Evolutionary conservation across 2,329 filamentous ascomycete genomes (phyloP).

Genomic region (Lachnellula subtilissima): DNA sequence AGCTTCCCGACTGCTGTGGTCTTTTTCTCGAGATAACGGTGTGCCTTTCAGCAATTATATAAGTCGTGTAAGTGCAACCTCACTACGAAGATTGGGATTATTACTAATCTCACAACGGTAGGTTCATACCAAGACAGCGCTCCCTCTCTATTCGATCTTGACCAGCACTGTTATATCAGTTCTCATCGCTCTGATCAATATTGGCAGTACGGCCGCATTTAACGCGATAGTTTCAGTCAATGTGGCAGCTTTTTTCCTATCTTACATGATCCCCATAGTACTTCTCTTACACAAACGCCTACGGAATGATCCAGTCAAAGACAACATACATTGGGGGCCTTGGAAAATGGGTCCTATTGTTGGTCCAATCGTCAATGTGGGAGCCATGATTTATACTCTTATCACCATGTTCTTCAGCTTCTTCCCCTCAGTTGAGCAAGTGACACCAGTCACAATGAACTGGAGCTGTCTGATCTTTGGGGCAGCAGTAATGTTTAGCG

Average conservation of each 20-base stretch:
- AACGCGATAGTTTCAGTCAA: conserved; percentile 41
- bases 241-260: conserved; percentile 40
- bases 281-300: conserved; percentile 40
- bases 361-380: conserved; percentile 17
- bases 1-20: conserved; percentile 38
- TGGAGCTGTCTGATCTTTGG: conserved; percentile 43
- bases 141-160: conserved; percentile 22
- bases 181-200: conserved; percentile 37
- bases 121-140: conserved; percentile 18
- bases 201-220: conserved; percentile 39
- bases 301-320: conserved; percentile 21
- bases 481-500: conserved; percentile 38
- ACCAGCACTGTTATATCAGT: conserved; percentile 30
- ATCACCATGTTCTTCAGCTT: conserved; percentile 50
- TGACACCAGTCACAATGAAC: conserved; percentile 39
- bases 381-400: conserved; percentile 11
- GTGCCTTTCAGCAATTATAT: conserved; percentile 11
- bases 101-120: not conserved
- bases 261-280: conserved; percentile 37
- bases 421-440: conserved; percentile 9
- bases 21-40: conserved; percentile 30
- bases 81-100: too few relatives aligned
- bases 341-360: conserved; percentile 20
- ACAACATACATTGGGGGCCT: conserved; percentile 20
- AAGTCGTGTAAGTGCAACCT: conserved; percentile 3